phyloP scores from a whole-genome alignment of 345 rosid genomes.

The Eucalyptus guilfoylei region DNA sequence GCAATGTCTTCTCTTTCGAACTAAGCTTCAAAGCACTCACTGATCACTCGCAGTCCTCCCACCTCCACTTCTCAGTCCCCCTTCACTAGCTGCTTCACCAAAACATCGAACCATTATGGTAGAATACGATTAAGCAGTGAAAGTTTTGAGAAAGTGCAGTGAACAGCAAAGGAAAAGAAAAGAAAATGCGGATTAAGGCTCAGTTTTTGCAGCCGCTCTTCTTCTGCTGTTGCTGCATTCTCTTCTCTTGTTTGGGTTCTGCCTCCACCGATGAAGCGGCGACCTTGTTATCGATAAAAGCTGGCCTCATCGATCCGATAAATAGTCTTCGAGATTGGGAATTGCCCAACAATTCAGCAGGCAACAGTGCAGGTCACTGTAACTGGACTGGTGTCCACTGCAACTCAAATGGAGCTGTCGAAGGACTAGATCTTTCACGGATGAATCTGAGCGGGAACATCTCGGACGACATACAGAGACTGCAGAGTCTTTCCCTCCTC shows the following conservation, averaged over 20 bases:
- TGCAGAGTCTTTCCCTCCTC: conserved; percentile 39
- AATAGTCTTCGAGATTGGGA: conserved; percentile 63
- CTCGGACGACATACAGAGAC: conserved; percentile 42
- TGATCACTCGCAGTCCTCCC: neutral
- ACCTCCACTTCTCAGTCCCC: neutral
- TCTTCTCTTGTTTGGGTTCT: conserved; percentile 19
- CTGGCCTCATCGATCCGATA: conserved; percentile 49
- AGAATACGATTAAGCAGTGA: neutral
- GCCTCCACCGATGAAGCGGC: conserved; percentile 27
- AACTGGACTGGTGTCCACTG: conserved; percentile 85
- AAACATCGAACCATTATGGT: neutral
- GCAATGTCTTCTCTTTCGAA: neutral
- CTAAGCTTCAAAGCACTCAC: neutral
- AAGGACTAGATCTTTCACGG: conserved; percentile 60
- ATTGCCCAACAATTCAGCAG: conserved; percentile 6
- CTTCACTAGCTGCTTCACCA: neutral
- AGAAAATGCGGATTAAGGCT: conserved; percentile 7
- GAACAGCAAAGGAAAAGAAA: neutral
- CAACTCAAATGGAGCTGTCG: conserved; percentile 51
- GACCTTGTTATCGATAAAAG: conserved; percentile 46
- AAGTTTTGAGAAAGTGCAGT: neutral
- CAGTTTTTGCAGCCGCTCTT: conserved; percentile 9
- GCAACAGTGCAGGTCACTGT: conserved; percentile 25
- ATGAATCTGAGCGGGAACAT: conserved; percentile 69
- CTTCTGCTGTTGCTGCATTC: conserved; percentile 28